These are phyloP conservation scores for Carex arenaria DNA, from an alignment of 202 grass and related monocot genomes.

Conservation along the genomic window DNA sequence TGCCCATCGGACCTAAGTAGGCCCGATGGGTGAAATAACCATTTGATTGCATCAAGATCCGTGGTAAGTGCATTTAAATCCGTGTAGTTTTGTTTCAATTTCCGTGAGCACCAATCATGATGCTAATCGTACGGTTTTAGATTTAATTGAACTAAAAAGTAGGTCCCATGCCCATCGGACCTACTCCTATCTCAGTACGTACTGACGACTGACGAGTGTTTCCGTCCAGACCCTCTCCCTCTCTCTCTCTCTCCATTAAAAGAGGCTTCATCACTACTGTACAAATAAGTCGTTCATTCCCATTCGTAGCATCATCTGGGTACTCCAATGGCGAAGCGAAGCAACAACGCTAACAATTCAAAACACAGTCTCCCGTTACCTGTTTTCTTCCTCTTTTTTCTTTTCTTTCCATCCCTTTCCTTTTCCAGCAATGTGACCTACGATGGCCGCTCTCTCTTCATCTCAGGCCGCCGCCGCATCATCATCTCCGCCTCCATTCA, in stretches of 20 bases:
- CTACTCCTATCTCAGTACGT: too few relatives aligned
- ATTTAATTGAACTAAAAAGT: too few relatives aligned
- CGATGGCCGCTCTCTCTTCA: conserved; percentile 86
- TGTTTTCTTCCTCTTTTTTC: conserved; percentile 20
- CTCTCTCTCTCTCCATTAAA: neutral
- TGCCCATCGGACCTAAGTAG: too few relatives aligned
- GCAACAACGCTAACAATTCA: neutral
- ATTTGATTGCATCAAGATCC: too few relatives aligned
- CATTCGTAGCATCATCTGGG: neutral
- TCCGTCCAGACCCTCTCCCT: neutral
- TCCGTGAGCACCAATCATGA: too few relatives aligned
- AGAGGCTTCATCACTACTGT: neutral
- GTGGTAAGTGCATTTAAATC: too few relatives aligned
- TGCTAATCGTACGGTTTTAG: too few relatives aligned
- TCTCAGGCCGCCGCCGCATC: conserved; percentile 73
- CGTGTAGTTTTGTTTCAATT: too few relatives aligned
- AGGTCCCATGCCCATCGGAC: too few relatives aligned
- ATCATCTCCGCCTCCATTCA: conserved; percentile 98
- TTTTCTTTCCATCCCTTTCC: conserved; percentile 8
- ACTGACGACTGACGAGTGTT: neutral
- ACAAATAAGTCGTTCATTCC: neutral
- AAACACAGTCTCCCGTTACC: conserved; percentile 2
- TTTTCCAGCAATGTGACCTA: conserved; percentile 58
- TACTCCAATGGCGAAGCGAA: conserved; percentile 34
- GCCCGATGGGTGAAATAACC: too few relatives aligned